Base-by-base conservation (phyloP, 805 yeast species). In the Danielozyma ontarioensis region DNA sequence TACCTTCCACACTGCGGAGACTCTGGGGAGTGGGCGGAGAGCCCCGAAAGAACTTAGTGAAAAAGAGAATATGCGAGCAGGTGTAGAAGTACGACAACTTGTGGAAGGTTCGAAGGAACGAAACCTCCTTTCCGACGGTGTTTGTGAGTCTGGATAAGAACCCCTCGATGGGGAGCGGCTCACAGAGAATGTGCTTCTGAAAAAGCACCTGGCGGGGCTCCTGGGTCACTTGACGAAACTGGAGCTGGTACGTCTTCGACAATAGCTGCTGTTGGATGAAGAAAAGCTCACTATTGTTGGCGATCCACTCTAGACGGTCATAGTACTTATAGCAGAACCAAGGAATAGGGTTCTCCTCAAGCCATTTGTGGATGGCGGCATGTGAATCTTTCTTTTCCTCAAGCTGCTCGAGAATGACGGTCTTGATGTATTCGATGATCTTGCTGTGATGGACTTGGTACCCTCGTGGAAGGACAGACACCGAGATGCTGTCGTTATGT, bases 161-260 rank as follows among this genome's bases (percentile, higher is more conserved):
- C 0, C 97, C 97, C 58, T 90, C 97, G 7, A 87, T 55, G 0
- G 95, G 80, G 0, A 59, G 33, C 0, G 96, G 96, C 49, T 83
- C 95, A 32, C 16, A 24, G 8, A 39, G 14, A 3, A 22, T 7
- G 1, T 13, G 13, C 21, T 44, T 19, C 33, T 33, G 32, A 3
- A 13, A 15, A 1, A 17, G 24, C 1, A 64, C 48, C 2, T 27
- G 25, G 31, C 61, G 49, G 3, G 74, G 62, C 36, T 67, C 64
- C 33, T 68, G 70, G 12, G 50, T 43, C 17, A 69, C 49, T 13
- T 61, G 67, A 27, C 94, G 62, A 14, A 83, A 53, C 49, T 88
- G 90, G n/a, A 88, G 7, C 73, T 65, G 36, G 51, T 55, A 39
- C 47, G 52, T 51, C 68, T 62, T 5, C 63, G 64, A 63, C 17